Base-by-base conservation (phyloP, 2,329 filamentous ascomycete species). In the Alternaria sp. region DNA sequence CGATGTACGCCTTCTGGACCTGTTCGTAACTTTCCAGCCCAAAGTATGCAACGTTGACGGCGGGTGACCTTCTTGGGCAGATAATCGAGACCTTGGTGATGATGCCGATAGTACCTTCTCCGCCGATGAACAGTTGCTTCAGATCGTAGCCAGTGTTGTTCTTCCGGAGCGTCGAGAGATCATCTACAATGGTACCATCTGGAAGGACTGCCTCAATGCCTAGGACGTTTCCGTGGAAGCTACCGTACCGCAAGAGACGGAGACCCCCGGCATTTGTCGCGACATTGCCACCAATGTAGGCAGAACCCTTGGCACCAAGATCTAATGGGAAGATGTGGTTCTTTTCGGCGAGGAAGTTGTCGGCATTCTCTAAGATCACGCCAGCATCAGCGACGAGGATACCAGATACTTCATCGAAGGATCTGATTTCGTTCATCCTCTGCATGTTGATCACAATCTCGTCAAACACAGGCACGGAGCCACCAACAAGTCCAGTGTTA, bases 111-210 rank as follows among this genome's bases (percentile, higher is more conserved):
- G 96, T 98, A 23, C 96, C 96, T 81, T 99, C 96, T 30, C 90
- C 92, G 49, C 96, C 96, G 74, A 99, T 97, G 79, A 99, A 97
- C 36, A 97, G 87, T 81, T 97, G 95, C 84, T 97, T 97, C 61
- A 97, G 82, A 79, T 99, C 96, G 81, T 98, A 99, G 26, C 96
- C 96, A 2, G 96, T 99, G 83, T 99, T 99, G 86, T 99, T 98
- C 86, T 99, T 99, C 70, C 96, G 89, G 61, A 99, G 85, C 63
- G 88, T 94, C 71, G 89, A 91, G 30, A 99, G 88, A 73, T 97
- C 93, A 73, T 98, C 90, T 49, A 99, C 86, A 70, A 99, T 87
- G 7, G 93, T 97, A 57, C 96, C 96, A 77, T 99, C 93, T 1
- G 96, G 93, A 44, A 99, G 85, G 9, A 99, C 96, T 19, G 91